These are phyloP conservation scores for Xylaria sp. DNA, from an alignment of 2,329 filamentous ascomycete species.

Conservation along the genomic window DNA sequence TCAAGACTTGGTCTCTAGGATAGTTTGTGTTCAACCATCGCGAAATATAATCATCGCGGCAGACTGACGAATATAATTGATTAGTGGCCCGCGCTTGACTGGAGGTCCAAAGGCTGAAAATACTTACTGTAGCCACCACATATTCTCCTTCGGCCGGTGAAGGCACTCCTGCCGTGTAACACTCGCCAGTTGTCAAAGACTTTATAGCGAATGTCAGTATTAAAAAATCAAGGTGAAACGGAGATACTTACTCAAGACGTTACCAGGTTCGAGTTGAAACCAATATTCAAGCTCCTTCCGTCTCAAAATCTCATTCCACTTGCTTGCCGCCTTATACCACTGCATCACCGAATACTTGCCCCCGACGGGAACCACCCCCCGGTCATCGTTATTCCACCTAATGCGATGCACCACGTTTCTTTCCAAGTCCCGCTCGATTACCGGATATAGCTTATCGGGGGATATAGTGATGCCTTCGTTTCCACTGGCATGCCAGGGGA, in stretches of 20 bases:
- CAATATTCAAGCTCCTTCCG: slow-evolving; percentile 75
- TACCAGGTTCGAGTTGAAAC: slow-evolving; percentile 83
- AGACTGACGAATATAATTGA: slow-evolving; percentile 61
- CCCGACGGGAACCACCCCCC: slow-evolving; percentile 73
- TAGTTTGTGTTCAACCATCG: slow-evolving; percentile 78
- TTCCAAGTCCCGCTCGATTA: slow-evolving; percentile 69
- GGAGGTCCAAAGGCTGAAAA: slow-evolving; percentile 1
- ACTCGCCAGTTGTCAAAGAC: slow-evolving; percentile 98
- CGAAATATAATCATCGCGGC: slow-evolving; percentile 82
- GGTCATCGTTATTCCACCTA: slow-evolving; percentile 93
- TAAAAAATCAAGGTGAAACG: background rate
- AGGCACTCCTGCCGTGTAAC: slow-evolving; percentile 84
- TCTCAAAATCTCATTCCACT: slow-evolving; percentile 76
- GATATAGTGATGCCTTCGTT: slow-evolving; percentile 85
- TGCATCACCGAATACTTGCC: slow-evolving; percentile 57
- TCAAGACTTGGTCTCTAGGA: slow-evolving; percentile 57
- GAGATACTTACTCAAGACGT: slow-evolving; percentile 71
- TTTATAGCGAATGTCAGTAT: slow-evolving; percentile 47
- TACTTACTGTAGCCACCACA: slow-evolving; percentile 89
- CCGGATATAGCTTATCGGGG: slow-evolving; percentile 75
- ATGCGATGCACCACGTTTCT: slow-evolving; percentile 63
- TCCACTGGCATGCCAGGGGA: slow-evolving; percentile 88
- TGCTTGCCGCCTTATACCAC: slow-evolving; percentile 85
- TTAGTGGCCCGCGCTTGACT: slow-evolving; percentile 1
- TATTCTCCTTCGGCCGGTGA: slow-evolving; percentile 85